Conservation (phyloP, 305 asterid genomes). For the Solanum aculeatissimum region DNA sequence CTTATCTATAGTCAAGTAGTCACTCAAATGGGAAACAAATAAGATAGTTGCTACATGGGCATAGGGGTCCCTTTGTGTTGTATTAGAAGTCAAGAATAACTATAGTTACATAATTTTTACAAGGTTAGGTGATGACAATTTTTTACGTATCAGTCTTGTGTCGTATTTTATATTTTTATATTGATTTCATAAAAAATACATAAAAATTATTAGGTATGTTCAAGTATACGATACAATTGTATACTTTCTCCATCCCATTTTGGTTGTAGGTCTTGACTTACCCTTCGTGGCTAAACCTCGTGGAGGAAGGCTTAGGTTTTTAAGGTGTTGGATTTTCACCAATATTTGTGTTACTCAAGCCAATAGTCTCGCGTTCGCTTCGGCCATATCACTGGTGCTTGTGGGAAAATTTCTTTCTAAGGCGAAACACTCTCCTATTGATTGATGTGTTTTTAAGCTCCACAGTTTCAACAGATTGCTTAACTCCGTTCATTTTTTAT, state of each 20-base stretch:
- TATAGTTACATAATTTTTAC: too few species aligned
- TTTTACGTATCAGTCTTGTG: too few species aligned
- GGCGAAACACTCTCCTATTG: background rate
- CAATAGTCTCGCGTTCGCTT: background rate
- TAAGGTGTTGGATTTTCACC: background rate
- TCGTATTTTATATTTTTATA: too few species aligned
- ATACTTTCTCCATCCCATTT: too few species aligned
- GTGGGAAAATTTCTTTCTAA: background rate
- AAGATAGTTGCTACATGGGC: background rate
- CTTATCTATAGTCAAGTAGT: background rate
- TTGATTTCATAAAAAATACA: too few species aligned
- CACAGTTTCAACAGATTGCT: background rate
- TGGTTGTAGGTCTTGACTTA: background rate
- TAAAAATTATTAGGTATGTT: too few species aligned
- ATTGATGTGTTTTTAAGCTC: too few species aligned
- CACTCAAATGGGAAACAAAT: background rate
- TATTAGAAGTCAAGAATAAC: background rate
- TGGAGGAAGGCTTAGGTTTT: background rate
- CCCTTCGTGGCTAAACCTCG: background rate
- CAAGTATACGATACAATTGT: too few species aligned
- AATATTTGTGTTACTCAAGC: background rate
- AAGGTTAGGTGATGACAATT: too few species aligned
- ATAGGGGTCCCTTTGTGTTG: background rate
- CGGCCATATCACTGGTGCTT: background rate
- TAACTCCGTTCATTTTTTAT: background rate